Base-by-base conservation (phyloP, 495 filamentous ascomycete species). In the Penicillium turbatum region DNA sequence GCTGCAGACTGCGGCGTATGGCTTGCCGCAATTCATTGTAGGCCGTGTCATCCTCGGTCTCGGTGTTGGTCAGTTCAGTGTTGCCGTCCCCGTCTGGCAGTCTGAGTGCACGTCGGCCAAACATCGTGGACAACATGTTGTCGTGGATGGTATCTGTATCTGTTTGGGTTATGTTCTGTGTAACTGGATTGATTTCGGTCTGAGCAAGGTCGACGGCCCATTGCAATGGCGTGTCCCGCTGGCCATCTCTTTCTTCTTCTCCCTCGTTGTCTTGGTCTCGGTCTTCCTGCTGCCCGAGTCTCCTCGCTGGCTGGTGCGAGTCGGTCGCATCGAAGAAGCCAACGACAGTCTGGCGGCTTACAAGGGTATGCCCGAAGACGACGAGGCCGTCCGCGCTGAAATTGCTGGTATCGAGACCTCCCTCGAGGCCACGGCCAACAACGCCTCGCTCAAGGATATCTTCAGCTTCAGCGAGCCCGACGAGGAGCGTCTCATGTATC, bases 221-320 rank as follows among this genome's bases (percentile, higher is more conserved):
- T 35, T 59, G 40, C 65, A 69, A 16, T 82, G 80, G 80, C 65
- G 80, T 17, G 60, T 78, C 19, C 74, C 74, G 0, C 53, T 77
- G 17, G 71, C 66, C 2, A 31, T 76, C 6, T 82, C 87, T 31
- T 73, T 86, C 59, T 80, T 86, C 35, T 84, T 85, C 56, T 80
- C 81, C 1, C 65, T 79, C 0, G 71, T 87, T 8, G 79, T 86
- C 41, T 71, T 85, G 47, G 42, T 71, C 38, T 72, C 82, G 17
- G 75, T 80, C 27, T 79, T 87, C 59, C 72, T 82, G 53, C 73
- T 83, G 27, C 79, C 74, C n/a, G 84, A 87, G 63, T 84, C 82
- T 6, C 82, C 82, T 48, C 77, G 82, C 50, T 85, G 74, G 64
- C 79, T 73, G 38, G 76, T 85, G 38, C 78, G 77, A 55, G 73